Conservation (phyloP, 2,329 filamentous ascomycete genomes). For the Penicillium sclerotiorum region DNA sequence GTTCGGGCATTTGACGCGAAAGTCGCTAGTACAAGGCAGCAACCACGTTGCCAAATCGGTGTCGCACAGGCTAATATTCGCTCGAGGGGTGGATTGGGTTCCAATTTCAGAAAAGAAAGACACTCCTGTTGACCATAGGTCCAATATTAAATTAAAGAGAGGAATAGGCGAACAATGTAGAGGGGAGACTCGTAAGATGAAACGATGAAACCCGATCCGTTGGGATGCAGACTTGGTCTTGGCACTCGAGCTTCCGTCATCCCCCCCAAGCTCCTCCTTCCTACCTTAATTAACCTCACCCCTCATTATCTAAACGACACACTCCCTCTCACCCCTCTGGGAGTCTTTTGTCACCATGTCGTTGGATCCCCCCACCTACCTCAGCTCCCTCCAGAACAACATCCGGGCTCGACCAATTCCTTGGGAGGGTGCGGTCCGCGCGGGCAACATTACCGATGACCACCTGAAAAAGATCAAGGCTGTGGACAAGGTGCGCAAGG, state of each 20-base stretch:
- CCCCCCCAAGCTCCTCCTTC: conserved; percentile 22
- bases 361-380: conserved; percentile 86
- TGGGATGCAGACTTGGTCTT: conserved; percentile 24
- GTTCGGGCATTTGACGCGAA: conserved; percentile 1
- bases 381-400: conserved; percentile 89
- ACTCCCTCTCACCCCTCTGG: conserved; percentile 9
- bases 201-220: conserved; percentile 14
- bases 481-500: conserved; percentile 93
- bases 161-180: conserved; percentile 1
- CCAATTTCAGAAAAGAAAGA: too few species aligned
- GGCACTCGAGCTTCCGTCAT: conserved; percentile 31
- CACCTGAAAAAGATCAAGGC: conserved; percentile 95
- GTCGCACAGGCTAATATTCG: conserved; percentile 13
- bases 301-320: conserved; percentile 10
- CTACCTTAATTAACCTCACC: conserved; percentile 16
- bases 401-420: conserved; percentile 94
- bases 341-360: conserved; percentile 64
- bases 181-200: conserved; percentile 16
- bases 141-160: conserved; percentile 2
- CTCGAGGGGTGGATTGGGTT: not conserved
- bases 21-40: conserved; percentile 9
- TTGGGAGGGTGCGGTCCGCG: conserved; percentile 94
- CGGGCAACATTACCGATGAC: conserved; percentile 88
- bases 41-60: conserved; percentile 14
- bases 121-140: not conserved